Percentiles rank a stretch among this genome's conserved stretches.
phyloP scores from a whole-genome alignment of 352 stramenopile genomes.

The Sclerospora graminicola region DNA sequence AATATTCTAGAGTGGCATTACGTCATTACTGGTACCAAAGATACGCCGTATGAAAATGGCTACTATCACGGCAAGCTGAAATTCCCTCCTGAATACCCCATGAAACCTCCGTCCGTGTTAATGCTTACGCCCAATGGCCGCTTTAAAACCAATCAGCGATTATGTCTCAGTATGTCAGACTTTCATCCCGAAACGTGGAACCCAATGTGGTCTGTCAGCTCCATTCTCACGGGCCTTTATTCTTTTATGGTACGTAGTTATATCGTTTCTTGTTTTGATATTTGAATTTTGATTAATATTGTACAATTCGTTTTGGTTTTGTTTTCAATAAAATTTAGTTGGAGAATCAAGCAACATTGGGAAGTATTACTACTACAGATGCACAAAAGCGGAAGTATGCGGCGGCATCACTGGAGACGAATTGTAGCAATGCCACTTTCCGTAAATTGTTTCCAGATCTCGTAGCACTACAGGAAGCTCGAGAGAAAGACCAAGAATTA shows the following conservation, averaged over 20 bases:
- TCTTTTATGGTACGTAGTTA: slow-evolving; percentile 85
- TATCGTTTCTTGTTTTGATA: no score
- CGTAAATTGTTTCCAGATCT: slow-evolving; percentile 85
- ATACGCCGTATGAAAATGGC: slow-evolving; percentile 78
- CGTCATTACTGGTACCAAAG: slow-evolving; percentile 77
- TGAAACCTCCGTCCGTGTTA: slow-evolving; percentile 92
- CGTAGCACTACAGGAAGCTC: slow-evolving; percentile 60
- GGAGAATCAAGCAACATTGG: slow-evolving; percentile 77
- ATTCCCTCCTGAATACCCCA: slow-evolving; percentile 92
- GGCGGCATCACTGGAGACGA: slow-evolving; percentile 63
- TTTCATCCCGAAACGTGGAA: slow-evolving; percentile 95
- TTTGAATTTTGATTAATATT: no score
- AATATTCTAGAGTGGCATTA: slow-evolving; percentile 97
- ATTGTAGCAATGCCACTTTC: slow-evolving; percentile 75
- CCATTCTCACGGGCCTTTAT: slow-evolving; percentile 92
- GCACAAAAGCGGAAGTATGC: slow-evolving; percentile 81
- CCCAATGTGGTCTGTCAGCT: slow-evolving; percentile 93
- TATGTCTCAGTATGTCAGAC: slow-evolving; percentile 94
- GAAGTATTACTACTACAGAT: slow-evolving; percentile 81
- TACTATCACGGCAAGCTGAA: slow-evolving; percentile 89
- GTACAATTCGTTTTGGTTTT: slow-evolving; percentile 9
- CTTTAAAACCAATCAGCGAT: slow-evolving; percentile 90
- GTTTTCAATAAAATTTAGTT: slow-evolving; percentile 24
- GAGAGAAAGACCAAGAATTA: slow-evolving; percentile 35
- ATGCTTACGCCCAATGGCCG: slow-evolving; percentile 92